Evolutionary conservation across 768 basidiomycete genomes (phyloP).

Genomic region (Mycena epipterygia): DNA sequence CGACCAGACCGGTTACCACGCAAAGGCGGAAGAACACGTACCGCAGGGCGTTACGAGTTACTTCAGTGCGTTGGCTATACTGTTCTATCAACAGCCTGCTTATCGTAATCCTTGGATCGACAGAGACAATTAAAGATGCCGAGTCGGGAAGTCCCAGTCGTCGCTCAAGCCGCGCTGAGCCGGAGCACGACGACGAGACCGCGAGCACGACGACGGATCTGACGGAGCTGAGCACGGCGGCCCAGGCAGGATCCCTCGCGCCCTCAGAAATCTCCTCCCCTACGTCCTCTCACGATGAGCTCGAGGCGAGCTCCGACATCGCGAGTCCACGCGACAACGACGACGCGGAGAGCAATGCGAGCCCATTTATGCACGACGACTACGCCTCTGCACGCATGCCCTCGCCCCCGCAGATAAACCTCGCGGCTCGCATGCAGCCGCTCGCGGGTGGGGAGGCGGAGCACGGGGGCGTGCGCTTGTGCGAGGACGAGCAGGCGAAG

Average conservation of each 20-base stretch:
- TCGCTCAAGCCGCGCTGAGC: neutral
- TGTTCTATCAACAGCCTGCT: neutral
- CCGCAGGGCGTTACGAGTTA: neutral
- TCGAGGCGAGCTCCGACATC: neutral
- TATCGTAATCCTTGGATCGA: neutral
- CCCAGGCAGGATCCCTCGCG: conserved; percentile 19
- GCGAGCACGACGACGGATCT: conserved; percentile 16
- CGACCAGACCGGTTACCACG: neutral
- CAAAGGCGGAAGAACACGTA: neutral
- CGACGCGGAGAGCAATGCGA: neutral
- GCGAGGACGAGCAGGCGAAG: conserved; percentile 15
- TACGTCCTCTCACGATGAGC: neutral
- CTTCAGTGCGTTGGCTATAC: neutral
- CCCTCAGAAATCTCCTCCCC: neutral
- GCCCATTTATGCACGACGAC: neutral
- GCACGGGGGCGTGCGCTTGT: conserved; percentile 12
- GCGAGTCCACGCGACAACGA: neutral
- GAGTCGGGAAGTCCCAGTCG: neutral
- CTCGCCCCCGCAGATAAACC: neutral
- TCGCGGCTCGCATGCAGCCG: conserved; percentile 26
- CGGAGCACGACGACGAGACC: conserved; percentile 23
- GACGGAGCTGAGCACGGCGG: conserved; percentile 14
- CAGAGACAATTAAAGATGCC: neutral
- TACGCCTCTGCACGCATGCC: neutral
- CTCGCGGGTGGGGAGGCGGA: neutral